These are phyloP conservation scores for Fomes fomentarius DNA, from an alignment of 1,284 basidiomycete genomes.

Conservation along the genomic window DNA sequence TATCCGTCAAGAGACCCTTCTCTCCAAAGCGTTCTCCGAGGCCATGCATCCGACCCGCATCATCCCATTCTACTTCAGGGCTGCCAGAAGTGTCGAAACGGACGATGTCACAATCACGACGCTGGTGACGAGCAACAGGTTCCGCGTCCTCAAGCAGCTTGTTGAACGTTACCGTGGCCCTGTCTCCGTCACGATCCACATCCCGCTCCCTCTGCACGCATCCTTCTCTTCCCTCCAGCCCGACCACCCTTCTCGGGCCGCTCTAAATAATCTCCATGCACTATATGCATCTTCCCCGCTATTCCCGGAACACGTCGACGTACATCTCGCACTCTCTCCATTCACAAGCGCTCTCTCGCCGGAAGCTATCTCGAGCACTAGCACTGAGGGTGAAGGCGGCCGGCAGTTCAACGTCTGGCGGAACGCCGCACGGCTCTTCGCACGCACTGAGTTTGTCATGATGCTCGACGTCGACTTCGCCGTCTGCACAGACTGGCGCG, in stretches of 20 bases:
- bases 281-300: conserved; percentile 66
- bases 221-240: conserved; percentile 30
- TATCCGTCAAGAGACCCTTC: conserved; percentile 29
- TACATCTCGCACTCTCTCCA: conserved; percentile 85
- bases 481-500: conserved; percentile 78
- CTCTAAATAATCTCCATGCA: conserved; percentile 62
- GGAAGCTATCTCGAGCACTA: conserved; percentile 6
- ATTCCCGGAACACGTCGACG: conserved; percentile 76
- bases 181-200: conserved; percentile 80
- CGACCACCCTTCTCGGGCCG: conserved; percentile 33
- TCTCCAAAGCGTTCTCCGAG: conserved; percentile 70
- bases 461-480: conserved; percentile 90
- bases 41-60: conserved; percentile 74
- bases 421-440: conserved; percentile 80
- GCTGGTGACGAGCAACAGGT: conserved; percentile 78
- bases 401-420: conserved; percentile 88
- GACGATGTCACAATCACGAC: conserved; percentile 85
- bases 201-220: conserved; percentile 40
- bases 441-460: conserved; percentile 81
- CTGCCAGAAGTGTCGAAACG: conserved; percentile 47
- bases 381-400: conserved; percentile 41
- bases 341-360: conserved; percentile 43
- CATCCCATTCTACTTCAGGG: conserved; percentile 80
- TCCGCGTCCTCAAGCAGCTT: conserved; percentile 70
- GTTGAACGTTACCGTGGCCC: conserved; percentile 79